Conservation (phyloP, 1,284 basidiomycete genomes). For the Boletellus deceptivus region DNA sequence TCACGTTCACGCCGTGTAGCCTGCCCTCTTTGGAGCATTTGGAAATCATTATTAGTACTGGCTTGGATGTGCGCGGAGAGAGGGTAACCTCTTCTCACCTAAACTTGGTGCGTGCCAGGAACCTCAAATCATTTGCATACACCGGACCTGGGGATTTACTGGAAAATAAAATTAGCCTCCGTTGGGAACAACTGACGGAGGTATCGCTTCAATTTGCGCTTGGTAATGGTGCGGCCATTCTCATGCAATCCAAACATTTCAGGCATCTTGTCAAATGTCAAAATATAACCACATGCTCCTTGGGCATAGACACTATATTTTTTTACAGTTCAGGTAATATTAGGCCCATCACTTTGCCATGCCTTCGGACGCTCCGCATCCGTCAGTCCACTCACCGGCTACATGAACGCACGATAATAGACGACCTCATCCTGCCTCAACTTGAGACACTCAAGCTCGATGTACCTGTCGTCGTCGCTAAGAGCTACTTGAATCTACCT, state of each 20-base stretch:
- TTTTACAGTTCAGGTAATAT: no score
- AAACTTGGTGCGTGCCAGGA: conserved; percentile 7
- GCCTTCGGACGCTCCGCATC: conserved; percentile 16
- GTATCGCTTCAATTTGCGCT: conserved; percentile 13
- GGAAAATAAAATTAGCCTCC: not conserved
- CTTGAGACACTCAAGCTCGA: conserved; percentile 19
- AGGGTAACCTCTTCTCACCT: conserved; percentile 8
- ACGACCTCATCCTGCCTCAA: conserved; percentile 16
- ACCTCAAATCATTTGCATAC: conserved; percentile 18
- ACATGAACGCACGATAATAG: conserved; percentile 1
- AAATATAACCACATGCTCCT: conserved; percentile 15
- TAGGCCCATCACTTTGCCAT: conserved; percentile 3
- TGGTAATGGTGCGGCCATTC: not conserved
- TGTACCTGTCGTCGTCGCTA: not conserved
- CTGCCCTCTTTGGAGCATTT: conserved; percentile 13
- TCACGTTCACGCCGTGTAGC: conserved; percentile 14
- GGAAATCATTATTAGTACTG: not conserved
- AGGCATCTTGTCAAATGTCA: conserved; percentile 6
- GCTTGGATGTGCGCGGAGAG: no score
- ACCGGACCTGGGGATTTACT: not conserved
- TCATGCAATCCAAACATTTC: conserved; percentile 1
- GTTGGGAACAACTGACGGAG: conserved; percentile 2
- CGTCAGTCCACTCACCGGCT: conserved; percentile 3
- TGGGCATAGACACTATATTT: conserved; percentile 9
- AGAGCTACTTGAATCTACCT: not conserved